phyloP scores from a whole-genome alignment of 1,284 basidiomycete genomes.

The Rhodotorula sp. region DNA sequence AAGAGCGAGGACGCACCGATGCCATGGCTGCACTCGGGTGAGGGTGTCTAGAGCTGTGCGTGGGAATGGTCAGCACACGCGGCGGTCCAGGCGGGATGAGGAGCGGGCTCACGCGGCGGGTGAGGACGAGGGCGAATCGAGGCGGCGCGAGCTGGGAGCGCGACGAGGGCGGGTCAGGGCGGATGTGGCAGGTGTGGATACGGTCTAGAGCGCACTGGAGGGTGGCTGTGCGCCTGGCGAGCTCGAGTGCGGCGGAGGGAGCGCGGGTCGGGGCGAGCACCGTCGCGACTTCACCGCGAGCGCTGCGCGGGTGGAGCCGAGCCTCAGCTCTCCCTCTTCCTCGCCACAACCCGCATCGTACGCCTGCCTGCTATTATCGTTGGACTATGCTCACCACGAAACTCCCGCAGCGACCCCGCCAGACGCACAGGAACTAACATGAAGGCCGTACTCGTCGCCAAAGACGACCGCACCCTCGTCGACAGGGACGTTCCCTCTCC shows the following conservation, averaged over 20 bases:
- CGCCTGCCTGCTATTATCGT: too few species aligned
- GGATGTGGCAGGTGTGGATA: too few species aligned
- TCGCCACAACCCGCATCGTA: neutral
- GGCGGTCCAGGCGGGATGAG: neutral
- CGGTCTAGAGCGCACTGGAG: neutral
- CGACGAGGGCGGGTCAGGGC: neutral
- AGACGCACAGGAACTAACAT: too few species aligned
- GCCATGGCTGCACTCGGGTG: neutral
- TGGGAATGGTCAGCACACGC: neutral
- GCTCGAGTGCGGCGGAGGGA: neutral
- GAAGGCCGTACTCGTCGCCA: conserved; percentile 41
- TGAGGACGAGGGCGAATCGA: neutral
- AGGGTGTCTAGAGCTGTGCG: neutral
- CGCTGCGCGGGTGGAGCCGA: too few species aligned
- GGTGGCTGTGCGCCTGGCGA: neutral
- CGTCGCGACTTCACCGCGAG: neutral
- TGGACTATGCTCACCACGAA: neutral
- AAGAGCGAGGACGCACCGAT: neutral
- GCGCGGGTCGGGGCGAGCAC: neutral
- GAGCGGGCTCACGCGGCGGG: neutral
- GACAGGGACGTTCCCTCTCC: conserved; percentile 34
- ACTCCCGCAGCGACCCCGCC: neutral
- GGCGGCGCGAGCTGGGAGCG: neutral
- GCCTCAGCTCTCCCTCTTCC: neutral
- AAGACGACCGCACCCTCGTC: conserved; percentile 25